phyloP scores from a whole-genome alignment of 2,329 filamentous ascomycete species.

The Claviceps africana region DNA sequence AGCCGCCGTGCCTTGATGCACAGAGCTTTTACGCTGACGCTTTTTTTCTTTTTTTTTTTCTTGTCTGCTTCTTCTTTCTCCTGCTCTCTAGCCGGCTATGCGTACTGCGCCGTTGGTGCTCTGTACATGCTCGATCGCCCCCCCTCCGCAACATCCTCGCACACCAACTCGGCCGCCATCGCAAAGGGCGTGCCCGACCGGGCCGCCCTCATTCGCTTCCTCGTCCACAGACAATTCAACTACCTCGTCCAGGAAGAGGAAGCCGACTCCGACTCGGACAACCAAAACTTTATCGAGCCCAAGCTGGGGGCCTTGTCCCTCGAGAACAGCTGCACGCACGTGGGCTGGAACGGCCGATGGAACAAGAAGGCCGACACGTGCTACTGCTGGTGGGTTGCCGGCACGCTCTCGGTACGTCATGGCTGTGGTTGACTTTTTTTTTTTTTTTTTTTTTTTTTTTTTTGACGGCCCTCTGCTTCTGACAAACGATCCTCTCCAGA shows the following conservation, averaged over 20 bases:
- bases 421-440: background rate
- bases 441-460: background rate
- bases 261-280: conserved; percentile 28
- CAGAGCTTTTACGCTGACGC: background rate
- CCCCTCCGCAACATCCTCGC: conserved; percentile 16
- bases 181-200: conserved; percentile 22
- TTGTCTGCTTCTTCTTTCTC: background rate
- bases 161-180: conserved; percentile 14
- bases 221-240: conserved; percentile 49
- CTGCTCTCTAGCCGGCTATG: conserved; percentile 56
- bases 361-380: conserved; percentile 94
- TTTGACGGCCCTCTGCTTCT: background rate
- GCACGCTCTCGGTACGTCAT: conserved; percentile 38
- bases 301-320: conserved; percentile 22
- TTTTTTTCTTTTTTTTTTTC: background rate
- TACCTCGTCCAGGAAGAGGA: conserved; percentile 38
- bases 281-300: conserved; percentile 23
- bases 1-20: background rate
- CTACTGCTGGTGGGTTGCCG: conserved; percentile 85
- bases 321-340: conserved; percentile 26
- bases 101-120: conserved; percentile 73
- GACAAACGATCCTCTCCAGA: conserved; percentile 21
- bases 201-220: conserved; percentile 33
- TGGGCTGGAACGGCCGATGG: conserved; percentile 78
- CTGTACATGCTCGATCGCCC: conserved; percentile 61